Evolutionary conservation across 345 rosid genomes (phyloP).

Genomic region (Hibiscus tridactylites): DNA sequence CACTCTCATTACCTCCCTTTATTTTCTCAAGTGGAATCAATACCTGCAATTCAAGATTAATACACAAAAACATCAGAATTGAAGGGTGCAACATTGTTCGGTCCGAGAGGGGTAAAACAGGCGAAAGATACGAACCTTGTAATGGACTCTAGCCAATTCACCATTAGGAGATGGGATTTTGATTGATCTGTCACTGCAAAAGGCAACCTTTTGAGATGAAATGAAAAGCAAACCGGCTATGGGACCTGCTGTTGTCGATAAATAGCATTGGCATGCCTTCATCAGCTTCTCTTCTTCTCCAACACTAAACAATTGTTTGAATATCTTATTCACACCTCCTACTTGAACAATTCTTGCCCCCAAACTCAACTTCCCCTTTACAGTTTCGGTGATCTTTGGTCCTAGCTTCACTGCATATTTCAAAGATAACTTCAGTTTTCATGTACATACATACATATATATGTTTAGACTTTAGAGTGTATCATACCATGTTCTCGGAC

Average conservation of each 20-base stretch:
- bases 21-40: background rate
- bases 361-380: constrained; percentile 30
- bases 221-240: background rate
- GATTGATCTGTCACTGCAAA: background rate
- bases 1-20: background rate
- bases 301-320: constrained; percentile 32
- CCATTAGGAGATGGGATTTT: background rate
- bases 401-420: constrained; percentile 33
- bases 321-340: constrained; percentile 38
- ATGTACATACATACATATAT: background rate
- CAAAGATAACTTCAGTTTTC: constrained; percentile 1
- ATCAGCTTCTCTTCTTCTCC: background rate
- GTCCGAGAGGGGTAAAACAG: too few relatives aligned
- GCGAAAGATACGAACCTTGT: background rate
- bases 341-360: constrained; percentile 38
- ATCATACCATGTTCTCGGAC: constrained; percentile 45
- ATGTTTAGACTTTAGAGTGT: background rate
- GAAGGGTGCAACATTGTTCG: too few relatives aligned
- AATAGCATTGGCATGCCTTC: background rate
- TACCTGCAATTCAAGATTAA: too few relatives aligned
- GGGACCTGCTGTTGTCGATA: background rate
- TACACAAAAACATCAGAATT: too few relatives aligned
- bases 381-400: constrained; percentile 42
- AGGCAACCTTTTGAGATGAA: background rate
- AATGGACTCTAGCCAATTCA: background rate